Percentiles rank a stretch among this genome's conserved stretches.
Conservation (phyloP, 768 basidiomycete species). For the Peribolospora kevripleyi region DNA sequence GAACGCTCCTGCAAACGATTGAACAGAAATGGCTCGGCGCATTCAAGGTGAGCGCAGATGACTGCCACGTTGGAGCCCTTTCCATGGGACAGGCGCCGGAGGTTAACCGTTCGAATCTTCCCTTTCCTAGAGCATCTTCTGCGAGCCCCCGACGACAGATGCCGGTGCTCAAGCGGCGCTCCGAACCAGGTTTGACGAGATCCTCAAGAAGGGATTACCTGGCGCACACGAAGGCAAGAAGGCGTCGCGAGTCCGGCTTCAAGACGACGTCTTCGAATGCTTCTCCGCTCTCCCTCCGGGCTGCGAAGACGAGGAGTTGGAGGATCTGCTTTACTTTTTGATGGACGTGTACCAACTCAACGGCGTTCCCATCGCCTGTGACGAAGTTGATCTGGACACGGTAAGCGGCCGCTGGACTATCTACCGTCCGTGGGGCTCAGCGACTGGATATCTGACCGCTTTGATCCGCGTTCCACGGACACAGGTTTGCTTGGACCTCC, state of each 20-base stretch:
- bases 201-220: slow-evolving; percentile 40
- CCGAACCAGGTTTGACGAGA: slow-evolving; percentile 41
- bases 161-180: slow-evolving; percentile 30
- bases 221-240: slow-evolving; percentile 37
- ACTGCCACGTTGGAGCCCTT: neutral
- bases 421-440: too few species aligned
- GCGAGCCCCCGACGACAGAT: slow-evolving; percentile 23
- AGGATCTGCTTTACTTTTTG: slow-evolving; percentile 81
- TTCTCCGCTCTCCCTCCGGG: slow-evolving; percentile 60
- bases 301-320: slow-evolving; percentile 77
- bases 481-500: slow-evolving; percentile 46
- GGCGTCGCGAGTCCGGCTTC: slow-evolving; percentile 23
- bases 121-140: slow-evolving; percentile 15
- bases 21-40: slow-evolving; percentile 95
- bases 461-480: neutral
- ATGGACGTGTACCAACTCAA: slow-evolving; percentile 85
- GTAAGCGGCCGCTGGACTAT: slow-evolving; percentile 22
- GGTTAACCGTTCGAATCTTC: neutral
- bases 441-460: neutral
- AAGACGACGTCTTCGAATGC: slow-evolving; percentile 55
- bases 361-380: slow-evolving; percentile 61
- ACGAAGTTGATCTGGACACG: slow-evolving; percentile 77
- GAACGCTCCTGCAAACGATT: slow-evolving; percentile 51
- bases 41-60: slow-evolving; percentile 50
- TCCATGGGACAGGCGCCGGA: neutral